Conservation (phyloP, 2,329 filamentous ascomycete species). For the Trichoderma pleuroti region DNA sequence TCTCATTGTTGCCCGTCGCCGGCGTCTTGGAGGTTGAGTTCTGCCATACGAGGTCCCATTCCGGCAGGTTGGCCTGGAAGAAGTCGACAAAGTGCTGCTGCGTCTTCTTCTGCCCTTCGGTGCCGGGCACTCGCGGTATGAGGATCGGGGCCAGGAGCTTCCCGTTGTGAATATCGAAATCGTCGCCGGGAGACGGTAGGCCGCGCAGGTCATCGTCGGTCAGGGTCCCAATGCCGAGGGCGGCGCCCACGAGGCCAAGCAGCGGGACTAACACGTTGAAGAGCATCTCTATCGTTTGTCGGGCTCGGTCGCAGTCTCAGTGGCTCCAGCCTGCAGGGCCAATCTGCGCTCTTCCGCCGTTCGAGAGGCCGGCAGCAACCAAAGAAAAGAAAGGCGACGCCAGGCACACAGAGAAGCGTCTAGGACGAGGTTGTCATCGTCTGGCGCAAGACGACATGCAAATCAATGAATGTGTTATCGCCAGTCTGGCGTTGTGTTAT, state of each 20-base stretch:
- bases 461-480: neutral
- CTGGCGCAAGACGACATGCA: neutral
- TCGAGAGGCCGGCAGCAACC: neutral
- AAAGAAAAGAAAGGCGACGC: neutral
- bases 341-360: neutral
- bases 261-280: neutral
- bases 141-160: constrained; percentile 81
- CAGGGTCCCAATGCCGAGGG: constrained; percentile 49
- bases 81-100: constrained; percentile 82
- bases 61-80: constrained; percentile 69
- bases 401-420: neutral
- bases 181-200: constrained; percentile 67
- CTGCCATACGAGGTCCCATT: constrained; percentile 79
- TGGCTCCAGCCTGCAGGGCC: neutral
- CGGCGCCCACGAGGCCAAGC: constrained; percentile 24
- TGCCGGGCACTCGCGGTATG: constrained; percentile 83
- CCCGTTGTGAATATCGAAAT: constrained; percentile 76
- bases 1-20: constrained; percentile 61
- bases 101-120: constrained; percentile 66
- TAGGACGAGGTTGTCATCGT: neutral
- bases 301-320: neutral
- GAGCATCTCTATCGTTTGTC: constrained; percentile 16
- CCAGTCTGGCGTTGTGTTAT: neutral
- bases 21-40: constrained; percentile 88
- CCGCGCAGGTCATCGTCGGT: constrained; percentile 70